Percentiles rank a stretch among this genome's conserved stretches.
Conservation (phyloP, 169 alveolate genomes). For the Eimeria praecox region DNA sequence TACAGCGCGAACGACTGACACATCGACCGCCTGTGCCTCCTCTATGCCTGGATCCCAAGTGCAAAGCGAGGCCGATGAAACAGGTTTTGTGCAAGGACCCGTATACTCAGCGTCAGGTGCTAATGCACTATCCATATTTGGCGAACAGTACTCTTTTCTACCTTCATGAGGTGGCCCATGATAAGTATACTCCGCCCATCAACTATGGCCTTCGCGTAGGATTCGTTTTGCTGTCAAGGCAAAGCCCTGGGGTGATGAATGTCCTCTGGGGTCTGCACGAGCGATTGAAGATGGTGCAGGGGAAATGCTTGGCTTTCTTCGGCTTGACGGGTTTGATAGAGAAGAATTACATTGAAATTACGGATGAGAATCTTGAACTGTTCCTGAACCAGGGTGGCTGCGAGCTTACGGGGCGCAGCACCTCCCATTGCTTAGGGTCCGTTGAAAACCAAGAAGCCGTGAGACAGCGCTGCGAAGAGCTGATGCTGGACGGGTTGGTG, state of each 20-base stretch:
- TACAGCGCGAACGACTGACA: conserved; percentile 76
- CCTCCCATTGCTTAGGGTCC: conserved; percentile 86
- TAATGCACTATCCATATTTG: conserved; percentile 92
- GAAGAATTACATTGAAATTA: conserved; percentile 62
- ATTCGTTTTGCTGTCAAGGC: conserved; percentile 96
- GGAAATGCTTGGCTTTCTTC: conserved; percentile 81
- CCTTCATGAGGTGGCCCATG: conserved; percentile 80
- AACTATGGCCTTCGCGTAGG: conserved; percentile 90
- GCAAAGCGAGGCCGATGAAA: conserved; percentile 84
- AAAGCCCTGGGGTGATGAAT: conserved; percentile 98
- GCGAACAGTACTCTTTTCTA: conserved; percentile 70
- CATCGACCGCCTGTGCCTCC: conserved; percentile 76
- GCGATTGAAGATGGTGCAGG: conserved; percentile 83
- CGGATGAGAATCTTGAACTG: conserved; percentile 90
- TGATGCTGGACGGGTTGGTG: conserved; percentile 96
- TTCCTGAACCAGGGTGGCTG: conserved; percentile 98
- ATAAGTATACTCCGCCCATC: conserved; percentile 80
- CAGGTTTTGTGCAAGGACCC: conserved; percentile 91
- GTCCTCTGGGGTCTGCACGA: conserved; percentile 96
- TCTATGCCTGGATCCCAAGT: conserved; percentile 76
- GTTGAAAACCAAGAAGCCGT: conserved; percentile 68
- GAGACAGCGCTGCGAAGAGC: conserved; percentile 82
- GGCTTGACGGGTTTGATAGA: conserved; percentile 81
- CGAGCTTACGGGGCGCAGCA: conserved; percentile 91
- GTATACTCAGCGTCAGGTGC: conserved; percentile 92